phyloP scores from a whole-genome alignment of 106 monocot species.

The Apostasia ramifera region DNA sequence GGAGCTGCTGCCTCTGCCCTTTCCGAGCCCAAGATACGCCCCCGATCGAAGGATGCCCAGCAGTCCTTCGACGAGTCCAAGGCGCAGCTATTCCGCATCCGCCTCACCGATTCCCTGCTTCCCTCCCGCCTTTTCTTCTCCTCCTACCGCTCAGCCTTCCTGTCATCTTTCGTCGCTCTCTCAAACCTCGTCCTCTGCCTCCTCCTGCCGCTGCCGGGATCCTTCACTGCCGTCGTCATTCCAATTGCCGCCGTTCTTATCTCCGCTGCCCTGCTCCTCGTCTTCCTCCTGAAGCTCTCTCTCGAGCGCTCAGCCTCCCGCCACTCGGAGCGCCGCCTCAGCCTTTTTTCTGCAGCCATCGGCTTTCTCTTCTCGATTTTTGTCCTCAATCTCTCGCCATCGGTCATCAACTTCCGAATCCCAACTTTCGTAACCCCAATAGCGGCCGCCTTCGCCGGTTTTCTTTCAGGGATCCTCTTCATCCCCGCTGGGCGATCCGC shows the following conservation, averaged over 20 bases:
- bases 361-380: constrained; percentile 21
- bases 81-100: constrained; percentile 55
- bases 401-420: constrained; percentile 34
- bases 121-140: constrained; percentile 37
- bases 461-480: constrained; percentile 29
- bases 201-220: constrained; percentile 6
- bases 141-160: constrained; percentile 22
- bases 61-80: constrained; percentile 25
- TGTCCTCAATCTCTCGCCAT: constrained; percentile 15
- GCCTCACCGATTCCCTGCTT: constrained; percentile 40
- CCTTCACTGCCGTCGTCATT: constrained; percentile 2
- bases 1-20: constrained; percentile 1
- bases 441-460: constrained; percentile 20
- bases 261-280: constrained; percentile 13
- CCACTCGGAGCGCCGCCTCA: constrained; percentile 14
- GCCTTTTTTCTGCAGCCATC: constrained; percentile 15
- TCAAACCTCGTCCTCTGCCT: constrained; percentile 19
- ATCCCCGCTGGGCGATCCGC: constrained; percentile 48
- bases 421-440: neutral
- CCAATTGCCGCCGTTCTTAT: constrained; percentile 10
- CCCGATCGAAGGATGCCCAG: constrained; percentile 3
- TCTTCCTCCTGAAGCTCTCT: constrained; percentile 20
- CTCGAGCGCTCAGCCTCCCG: constrained; percentile 34
- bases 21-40: neutral
- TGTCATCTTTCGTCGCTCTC: constrained; percentile 22